phyloP scores from a whole-genome alignment of 306 rosid species.

The Trichosanthes truncata region DNA sequence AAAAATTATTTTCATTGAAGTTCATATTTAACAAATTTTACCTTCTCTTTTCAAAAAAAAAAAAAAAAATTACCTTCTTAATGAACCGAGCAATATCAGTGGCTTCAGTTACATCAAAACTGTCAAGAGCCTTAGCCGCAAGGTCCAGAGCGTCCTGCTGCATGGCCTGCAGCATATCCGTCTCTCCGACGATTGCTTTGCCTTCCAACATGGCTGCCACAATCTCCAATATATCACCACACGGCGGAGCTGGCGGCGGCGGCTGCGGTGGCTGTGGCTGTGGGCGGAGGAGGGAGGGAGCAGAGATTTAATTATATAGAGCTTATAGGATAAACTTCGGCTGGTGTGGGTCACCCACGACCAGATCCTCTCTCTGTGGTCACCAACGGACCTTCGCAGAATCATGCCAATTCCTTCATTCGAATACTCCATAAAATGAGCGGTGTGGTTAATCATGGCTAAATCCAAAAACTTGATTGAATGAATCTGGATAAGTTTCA shows the following conservation, averaged over 20 bases:
- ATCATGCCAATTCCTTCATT: neutral
- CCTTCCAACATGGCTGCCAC: slow-evolving; percentile 59
- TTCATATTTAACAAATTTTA: too few species aligned
- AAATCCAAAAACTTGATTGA: neutral
- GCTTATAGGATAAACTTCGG: neutral
- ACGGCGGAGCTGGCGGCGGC: neutral
- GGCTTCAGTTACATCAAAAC: slow-evolving; percentile 74
- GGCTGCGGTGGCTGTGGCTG: neutral
- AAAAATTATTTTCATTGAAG: too few species aligned
- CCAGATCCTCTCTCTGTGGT: neutral
- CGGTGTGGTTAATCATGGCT: neutral
- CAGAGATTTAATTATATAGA: neutral
- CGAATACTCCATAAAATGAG: neutral
- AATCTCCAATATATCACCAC: neutral
- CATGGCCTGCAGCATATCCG: slow-evolving; percentile 79
- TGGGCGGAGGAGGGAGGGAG: neutral
- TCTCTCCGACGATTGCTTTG: slow-evolving; percentile 69
- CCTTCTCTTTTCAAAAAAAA: too few species aligned
- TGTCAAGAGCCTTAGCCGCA: slow-evolving; percentile 82
- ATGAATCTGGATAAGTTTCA: neutral
- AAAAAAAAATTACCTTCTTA: slow-evolving; percentile 34
- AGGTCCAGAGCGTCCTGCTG: slow-evolving; percentile 60
- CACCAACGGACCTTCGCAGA: neutral
- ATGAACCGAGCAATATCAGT: slow-evolving; percentile 76
- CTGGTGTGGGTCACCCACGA: neutral